These are phyloP conservation scores for Cyclotella cryptica DNA, from an alignment of 108 stramenopile species.

Conservation along the genomic window DNA sequence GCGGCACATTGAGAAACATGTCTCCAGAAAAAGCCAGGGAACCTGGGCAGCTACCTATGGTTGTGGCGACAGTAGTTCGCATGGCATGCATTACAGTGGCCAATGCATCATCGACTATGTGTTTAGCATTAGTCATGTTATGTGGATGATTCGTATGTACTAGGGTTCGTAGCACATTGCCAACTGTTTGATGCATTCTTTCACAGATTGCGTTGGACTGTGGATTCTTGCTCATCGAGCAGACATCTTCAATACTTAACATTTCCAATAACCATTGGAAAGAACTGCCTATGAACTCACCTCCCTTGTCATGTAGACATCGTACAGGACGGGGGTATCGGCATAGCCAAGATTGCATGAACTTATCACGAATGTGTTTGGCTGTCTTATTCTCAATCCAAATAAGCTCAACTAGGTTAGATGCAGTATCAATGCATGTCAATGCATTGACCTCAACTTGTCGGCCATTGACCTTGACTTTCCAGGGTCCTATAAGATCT, in stretches of 20 bases:
- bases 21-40: too few relatives aligned
- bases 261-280: slow-evolving; percentile 27
- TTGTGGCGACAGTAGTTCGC: neutral
- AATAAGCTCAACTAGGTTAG: slow-evolving; percentile 49
- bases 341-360: too few relatives aligned
- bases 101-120: slow-evolving; percentile 36
- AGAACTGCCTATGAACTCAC: slow-evolving; percentile 46
- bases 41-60: too few relatives aligned
- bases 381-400: slow-evolving; percentile 37
- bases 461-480: slow-evolving; percentile 2
- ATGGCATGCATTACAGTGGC: slow-evolving; percentile 39
- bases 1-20: too few relatives aligned
- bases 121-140: neutral
- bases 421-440: slow-evolving; percentile 48
- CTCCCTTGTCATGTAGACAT: slow-evolving; percentile 54
- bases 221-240: slow-evolving; percentile 48
- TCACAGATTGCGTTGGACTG: slow-evolving; percentile 51
- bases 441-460: slow-evolving; percentile 35
- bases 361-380: slow-evolving; percentile 31
- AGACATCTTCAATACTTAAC: slow-evolving; percentile 22
- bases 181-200: slow-evolving; percentile 48
- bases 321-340: slow-evolving; percentile 46
- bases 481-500: slow-evolving; percentile 25
- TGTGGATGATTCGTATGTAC: slow-evolving; percentile 20
- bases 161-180: slow-evolving; percentile 35